Evolutionary conservation across 306 rosid genomes (phyloP), one percentile per base, ranked within the genome.

Genomic region (Senna tora): DNA sequence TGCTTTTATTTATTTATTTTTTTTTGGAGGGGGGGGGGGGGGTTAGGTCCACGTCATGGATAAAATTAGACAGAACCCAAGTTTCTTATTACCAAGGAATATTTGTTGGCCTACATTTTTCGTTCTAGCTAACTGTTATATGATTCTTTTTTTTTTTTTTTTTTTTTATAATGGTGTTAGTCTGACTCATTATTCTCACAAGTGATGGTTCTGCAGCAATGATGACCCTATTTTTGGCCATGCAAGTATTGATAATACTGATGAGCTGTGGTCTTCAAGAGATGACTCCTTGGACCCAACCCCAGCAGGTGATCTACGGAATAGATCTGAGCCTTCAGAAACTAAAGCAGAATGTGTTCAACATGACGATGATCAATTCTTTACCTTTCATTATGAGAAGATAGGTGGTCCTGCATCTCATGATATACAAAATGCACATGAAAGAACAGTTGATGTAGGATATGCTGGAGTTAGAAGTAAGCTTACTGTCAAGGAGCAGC

Each of bases 151-250:
- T 25, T 25, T 1, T 1, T 63, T 25, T 25, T 1, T 1, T 25
- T 25, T 3, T 25, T 25, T 53, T 69, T 64, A 39, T 80, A 57
- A 46, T 57, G 58, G 82, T 70, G 74, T 64, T 69, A 66, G 54
- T 84, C 81, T 78, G 82, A 86, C 83, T 82, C 75, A 76, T 65
- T 84, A 83, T 82, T 81, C 89, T 87, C 89, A 90, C 86, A 86
- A 82, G 83, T 86, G 90, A 82, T 86, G 84, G 77, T 88, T 87
- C 85, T 91, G 85, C 93, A 95, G 97, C 87, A 84, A 88, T 64
- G 87, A 88, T 74, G 99, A 88, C 82, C 77, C 89, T 63, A 58
- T 91, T 49, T 95, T 86, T 87, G 87, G 93, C 70, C 73, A 81
- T 46, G 82, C 19, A 79, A 86, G 72, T 82, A 83, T 89, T 70